These are phyloP conservation scores for Alloteropsis angusta DNA, from an alignment of 202 grass and related monocot genomes.

Conservation along the genomic window DNA sequence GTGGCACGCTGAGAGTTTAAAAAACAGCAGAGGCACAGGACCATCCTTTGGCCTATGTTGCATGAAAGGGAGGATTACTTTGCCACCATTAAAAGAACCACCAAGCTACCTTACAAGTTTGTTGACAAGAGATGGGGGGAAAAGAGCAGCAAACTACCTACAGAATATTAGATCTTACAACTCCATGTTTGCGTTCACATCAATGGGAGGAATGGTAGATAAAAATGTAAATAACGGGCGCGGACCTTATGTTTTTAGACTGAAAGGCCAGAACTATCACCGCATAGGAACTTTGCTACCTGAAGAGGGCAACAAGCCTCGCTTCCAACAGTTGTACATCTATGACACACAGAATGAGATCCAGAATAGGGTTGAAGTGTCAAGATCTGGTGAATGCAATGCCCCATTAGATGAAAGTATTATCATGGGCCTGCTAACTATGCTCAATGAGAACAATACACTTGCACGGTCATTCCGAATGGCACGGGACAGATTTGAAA, in stretches of 20 bases:
- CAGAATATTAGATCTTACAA: slow-evolving; percentile 24
- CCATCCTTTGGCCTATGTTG: slow-evolving; percentile 13
- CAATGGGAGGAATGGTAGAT: slow-evolving; percentile 16
- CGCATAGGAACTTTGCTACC: slow-evolving; percentile 16
- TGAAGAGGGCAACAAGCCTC: slow-evolving; percentile 3
- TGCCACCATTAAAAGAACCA: slow-evolving; percentile 21
- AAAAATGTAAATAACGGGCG: slow-evolving; percentile 15
- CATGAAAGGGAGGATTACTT: neutral
- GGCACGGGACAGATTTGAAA: slow-evolving; percentile 27
- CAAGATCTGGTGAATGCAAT: neutral
- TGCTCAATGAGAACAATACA: slow-evolving; percentile 17
- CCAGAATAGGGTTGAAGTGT: slow-evolving; percentile 6
- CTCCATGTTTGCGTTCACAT: slow-evolving; percentile 34
- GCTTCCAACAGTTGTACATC: slow-evolving; percentile 24
- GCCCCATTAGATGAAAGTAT: slow-evolving; percentile 13
- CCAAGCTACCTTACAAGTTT: slow-evolving; percentile 20
- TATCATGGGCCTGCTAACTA: neutral
- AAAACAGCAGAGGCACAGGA: neutral
- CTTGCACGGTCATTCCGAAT: slow-evolving; percentile 28
- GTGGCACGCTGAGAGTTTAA: neutral
- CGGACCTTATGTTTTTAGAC: slow-evolving; percentile 30
- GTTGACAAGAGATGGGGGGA: neutral
- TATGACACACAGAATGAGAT: slow-evolving; percentile 29
- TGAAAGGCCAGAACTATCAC: slow-evolving; percentile 25
- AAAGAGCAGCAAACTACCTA: neutral